These are phyloP conservation scores for Gamarada debralockiae DNA, from an alignment of 495 filamentous ascomycete species.

Conservation along the genomic window DNA sequence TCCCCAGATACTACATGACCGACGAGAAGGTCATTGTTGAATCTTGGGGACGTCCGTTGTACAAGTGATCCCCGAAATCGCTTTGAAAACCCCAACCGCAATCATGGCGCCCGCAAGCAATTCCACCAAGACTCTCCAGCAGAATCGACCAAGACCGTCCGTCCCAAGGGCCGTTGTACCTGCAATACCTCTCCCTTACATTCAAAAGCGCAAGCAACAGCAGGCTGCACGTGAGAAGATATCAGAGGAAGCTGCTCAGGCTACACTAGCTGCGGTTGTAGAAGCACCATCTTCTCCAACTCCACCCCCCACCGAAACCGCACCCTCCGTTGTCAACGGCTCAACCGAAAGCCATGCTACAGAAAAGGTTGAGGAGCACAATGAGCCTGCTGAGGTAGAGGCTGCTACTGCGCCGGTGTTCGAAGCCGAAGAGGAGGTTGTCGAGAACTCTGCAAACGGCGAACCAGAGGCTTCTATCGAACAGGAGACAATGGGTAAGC, in stretches of 20 bases:
- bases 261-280: constrained; percentile 7
- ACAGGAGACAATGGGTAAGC: constrained; percentile 18
- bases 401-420: background rate
- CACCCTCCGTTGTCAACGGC: constrained; percentile 15
- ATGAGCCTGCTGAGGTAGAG: background rate
- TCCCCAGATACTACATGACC: constrained; percentile 32
- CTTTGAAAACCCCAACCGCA: constrained; percentile 1
- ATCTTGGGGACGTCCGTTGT: constrained; percentile 29
- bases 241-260: constrained; percentile 16
- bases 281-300: constrained; percentile 4
- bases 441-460: background rate
- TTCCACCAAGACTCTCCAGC: constrained; percentile 19
- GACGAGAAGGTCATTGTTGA: constrained; percentile 25
- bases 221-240: constrained; percentile 16
- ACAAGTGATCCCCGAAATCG: background rate
- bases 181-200: constrained; percentile 36
- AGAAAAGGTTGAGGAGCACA: background rate
- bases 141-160: constrained; percentile 26
- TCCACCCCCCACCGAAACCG: constrained; percentile 8
- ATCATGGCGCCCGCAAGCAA: constrained; percentile 22
- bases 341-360: background rate
- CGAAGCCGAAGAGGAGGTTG: background rate
- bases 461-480: constrained; percentile 3
- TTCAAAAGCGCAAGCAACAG: constrained; percentile 30
- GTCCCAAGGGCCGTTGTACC: constrained; percentile 26